Evolutionary conservation across 1,139 yeast genomes (phyloP).

Genomic region (Yamadazyma sp.): DNA sequence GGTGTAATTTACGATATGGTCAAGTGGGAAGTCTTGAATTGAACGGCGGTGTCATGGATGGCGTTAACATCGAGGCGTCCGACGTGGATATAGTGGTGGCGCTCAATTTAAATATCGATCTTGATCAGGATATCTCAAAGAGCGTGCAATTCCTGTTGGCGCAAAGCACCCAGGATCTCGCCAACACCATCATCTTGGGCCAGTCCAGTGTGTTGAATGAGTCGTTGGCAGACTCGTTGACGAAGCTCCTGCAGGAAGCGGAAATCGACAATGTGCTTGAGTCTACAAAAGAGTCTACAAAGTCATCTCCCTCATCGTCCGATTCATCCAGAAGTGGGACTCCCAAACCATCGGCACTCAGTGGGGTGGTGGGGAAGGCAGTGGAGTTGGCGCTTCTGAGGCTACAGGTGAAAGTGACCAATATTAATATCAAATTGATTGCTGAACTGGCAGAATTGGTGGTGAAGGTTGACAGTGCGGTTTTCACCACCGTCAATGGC

Average conservation of each 20-base stretch:
- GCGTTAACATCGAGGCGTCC: slow-evolving; percentile 60
- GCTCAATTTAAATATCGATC: slow-evolving; percentile 34
- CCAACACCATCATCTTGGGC: slow-evolving; percentile 55
- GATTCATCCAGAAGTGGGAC: slow-evolving; percentile 3
- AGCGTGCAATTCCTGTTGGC: slow-evolving; percentile 49
- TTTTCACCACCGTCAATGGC: slow-evolving; percentile 48
- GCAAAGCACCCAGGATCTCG: slow-evolving; percentile 64
- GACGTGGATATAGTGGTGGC: slow-evolving; percentile 61
- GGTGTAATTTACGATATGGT: slow-evolving; percentile 65
- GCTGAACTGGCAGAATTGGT: slow-evolving; percentile 50
- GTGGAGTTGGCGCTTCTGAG: slow-evolving; percentile 71
- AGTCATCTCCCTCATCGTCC: not conserved
- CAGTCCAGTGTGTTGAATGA: slow-evolving; percentile 11
- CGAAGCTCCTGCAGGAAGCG: slow-evolving; percentile 1
- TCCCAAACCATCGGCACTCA: slow-evolving; percentile 37
- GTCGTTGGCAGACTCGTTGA: slow-evolving; percentile 9
- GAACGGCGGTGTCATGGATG: slow-evolving; percentile 55
- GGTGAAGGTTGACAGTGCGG: slow-evolving; percentile 39
- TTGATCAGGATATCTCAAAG: slow-evolving; percentile 26
- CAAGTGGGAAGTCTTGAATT: slow-evolving; percentile 52
- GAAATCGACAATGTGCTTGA: not conserved
- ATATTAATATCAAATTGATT: slow-evolving; percentile 48
- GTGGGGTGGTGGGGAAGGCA: slow-evolving; percentile 60
- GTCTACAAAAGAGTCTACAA: too few species aligned
- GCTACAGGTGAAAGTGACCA: slow-evolving; percentile 47